Conservation (phyloP, 305 asterid species). For the Andrographis paniculata region DNA sequence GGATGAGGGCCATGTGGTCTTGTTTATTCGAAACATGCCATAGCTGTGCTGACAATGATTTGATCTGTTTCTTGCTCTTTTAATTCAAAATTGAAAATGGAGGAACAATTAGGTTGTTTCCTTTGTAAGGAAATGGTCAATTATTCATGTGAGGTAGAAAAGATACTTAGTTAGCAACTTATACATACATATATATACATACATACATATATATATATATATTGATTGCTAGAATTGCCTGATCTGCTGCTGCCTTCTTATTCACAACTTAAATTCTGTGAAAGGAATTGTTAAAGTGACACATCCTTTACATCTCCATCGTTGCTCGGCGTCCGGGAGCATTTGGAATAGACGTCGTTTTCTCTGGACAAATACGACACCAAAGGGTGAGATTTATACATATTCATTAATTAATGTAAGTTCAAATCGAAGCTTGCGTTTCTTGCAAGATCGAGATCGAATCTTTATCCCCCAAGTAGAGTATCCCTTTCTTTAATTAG, state of each 20-base stretch:
- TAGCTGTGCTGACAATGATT: slow-evolving; percentile 17
- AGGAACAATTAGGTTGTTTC: slow-evolving; percentile 19
- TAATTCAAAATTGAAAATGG: slow-evolving; percentile 11
- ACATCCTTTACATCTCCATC: slow-evolving; percentile 31
- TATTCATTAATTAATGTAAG: no score
- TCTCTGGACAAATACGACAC: slow-evolving; percentile 15
- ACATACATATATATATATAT: no score
- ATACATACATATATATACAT: no score
- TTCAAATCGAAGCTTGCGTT: no score
- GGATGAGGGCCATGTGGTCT: slow-evolving; percentile 11
- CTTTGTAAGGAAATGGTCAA: slow-evolving; percentile 27
- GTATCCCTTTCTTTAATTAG: slow-evolving; percentile 10
- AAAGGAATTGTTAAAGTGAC: slow-evolving; percentile 35
- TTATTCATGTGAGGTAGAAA: slow-evolving; percentile 28
- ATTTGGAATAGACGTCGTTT: slow-evolving; percentile 26
- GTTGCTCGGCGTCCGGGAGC: slow-evolving; percentile 31
- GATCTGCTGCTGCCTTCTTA: slow-evolving; percentile 14
- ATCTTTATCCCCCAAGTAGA: no score
- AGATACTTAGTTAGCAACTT: slow-evolving; percentile 9
- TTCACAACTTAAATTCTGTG: slow-evolving; percentile 26
- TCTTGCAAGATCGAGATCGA: no score
- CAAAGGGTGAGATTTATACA: background rate
- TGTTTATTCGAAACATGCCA: slow-evolving; percentile 5
- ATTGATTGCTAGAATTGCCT: slow-evolving; percentile 18
- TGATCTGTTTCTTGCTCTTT: slow-evolving; percentile 25